These are phyloP conservation scores for Neotropicomus parvogracilis DNA, from an alignment of 1,284 basidiomycete genomes.

Conservation along the genomic window DNA sequence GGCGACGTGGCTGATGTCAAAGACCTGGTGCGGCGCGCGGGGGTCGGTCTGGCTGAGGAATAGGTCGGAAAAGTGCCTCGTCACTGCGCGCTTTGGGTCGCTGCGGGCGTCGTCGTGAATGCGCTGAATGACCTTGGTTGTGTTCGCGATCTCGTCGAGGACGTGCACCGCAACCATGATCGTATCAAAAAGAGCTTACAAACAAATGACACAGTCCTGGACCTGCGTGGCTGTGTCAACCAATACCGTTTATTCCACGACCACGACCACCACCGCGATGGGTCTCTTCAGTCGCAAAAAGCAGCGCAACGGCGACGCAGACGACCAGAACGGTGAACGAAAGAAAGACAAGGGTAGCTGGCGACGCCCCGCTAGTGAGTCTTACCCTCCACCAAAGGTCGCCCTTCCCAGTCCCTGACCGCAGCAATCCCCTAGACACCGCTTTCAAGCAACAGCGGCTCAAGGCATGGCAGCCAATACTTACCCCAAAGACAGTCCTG, in stretches of 20 bases:
- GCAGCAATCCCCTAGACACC: constrained; percentile 60
- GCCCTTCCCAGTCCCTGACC: constrained; percentile 18
- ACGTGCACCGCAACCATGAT: constrained; percentile 52
- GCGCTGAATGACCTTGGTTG: constrained; percentile 44
- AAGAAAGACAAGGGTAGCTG: constrained; percentile 88
- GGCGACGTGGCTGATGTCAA: not conserved
- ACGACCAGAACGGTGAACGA: constrained; percentile 40
- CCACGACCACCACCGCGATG: constrained; percentile 39
- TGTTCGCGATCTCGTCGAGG: constrained; percentile 48
- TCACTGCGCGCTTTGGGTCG: constrained; percentile 35
- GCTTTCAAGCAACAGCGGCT: constrained; percentile 99
- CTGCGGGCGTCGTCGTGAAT: constrained; percentile 35
- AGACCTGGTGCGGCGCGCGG: constrained; percentile 44
- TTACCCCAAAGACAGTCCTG: constrained; percentile 95
- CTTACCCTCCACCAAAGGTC: not conserved
- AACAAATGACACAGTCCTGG: not conserved
- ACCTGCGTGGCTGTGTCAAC: constrained; percentile 13
- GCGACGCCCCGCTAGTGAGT: constrained; percentile 84
- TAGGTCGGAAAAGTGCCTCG: constrained; percentile 47
- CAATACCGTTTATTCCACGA: not conserved
- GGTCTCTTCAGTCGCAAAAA: constrained; percentile 56
- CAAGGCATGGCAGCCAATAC: constrained; percentile 99
- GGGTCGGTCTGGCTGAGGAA: constrained; percentile 36
- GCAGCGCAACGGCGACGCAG: constrained; percentile 34
- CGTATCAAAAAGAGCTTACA: no score